Base-by-base conservation (phyloP, 441 rosid genomes). In the Isatis lusitanica region DNA sequence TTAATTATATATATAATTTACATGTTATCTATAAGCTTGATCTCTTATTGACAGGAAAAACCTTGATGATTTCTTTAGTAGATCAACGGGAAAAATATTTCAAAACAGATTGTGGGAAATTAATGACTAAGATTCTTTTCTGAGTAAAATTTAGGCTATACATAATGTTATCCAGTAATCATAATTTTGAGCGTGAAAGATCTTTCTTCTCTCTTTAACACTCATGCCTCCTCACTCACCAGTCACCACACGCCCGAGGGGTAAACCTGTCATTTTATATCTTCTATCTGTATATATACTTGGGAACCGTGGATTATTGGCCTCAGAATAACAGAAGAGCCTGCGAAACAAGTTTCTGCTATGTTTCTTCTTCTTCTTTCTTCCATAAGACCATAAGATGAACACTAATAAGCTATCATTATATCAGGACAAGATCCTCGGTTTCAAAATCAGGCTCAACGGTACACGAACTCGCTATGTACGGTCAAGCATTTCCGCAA, bases 401-500 rank as follows among this genome's bases (percentile, higher is more conserved):
- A 76, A 76, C 62, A 76, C 71, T 56, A 70, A 70, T 56, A 76
- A 63, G 50, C 44, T 35, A 56, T 76, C 66, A 57, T 44, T 70
- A 38, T 40, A 71, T 63, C 79, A 70, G 31, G 38, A 55, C 56
- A 76, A 64, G 8, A 30, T 46, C 38, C 53, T 63, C 53, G 24
- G 53, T 39, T 47, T 40, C 47, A 5, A 53, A 1, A 55, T 3
- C 30, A 36, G 38, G 9, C 15, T 68, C 13, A 43, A 35, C 36
- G 15, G 28, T 18, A 26, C 44, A 24, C 52, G 21, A 18, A 69
- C 61, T 70, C 55, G 44, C 3, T 10, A 36, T 46, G 42, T 60
- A 47, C 62, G 67, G 13, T 60, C 77, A 63, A 78, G 75, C 13
- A 38, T 81, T 71, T 69, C 71, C 43, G 84, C 88, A 5, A 83